phyloP scores from a whole-genome alignment of 2,329 filamentous ascomycete species.

The Ustulina deusta region DNA sequence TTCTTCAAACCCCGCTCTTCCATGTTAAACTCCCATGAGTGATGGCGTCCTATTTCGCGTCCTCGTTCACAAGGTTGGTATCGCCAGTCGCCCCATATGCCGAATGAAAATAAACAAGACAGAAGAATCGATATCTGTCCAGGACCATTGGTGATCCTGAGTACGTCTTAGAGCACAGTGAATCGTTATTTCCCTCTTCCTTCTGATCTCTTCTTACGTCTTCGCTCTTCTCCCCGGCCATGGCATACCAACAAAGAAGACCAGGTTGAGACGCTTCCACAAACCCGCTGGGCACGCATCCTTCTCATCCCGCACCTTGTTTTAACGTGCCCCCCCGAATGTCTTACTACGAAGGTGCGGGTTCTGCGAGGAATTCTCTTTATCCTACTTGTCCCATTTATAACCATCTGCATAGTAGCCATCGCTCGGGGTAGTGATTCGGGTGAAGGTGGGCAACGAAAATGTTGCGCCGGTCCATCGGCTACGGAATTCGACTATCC shows the following conservation, averaged over 20 bases:
- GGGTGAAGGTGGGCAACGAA: background rate
- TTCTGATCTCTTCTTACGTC: background rate
- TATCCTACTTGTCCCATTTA: background rate
- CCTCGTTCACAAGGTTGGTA: background rate
- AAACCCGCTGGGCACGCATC: background rate
- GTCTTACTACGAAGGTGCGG: background rate
- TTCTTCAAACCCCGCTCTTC: background rate
- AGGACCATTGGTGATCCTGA: background rate
- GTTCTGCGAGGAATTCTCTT: background rate
- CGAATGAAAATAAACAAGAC: background rate
- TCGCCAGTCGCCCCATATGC: background rate
- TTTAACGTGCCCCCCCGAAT: background rate
- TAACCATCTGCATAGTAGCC: background rate
- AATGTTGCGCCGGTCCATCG: background rate
- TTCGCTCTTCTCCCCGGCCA: background rate
- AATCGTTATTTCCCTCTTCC: too few species aligned
- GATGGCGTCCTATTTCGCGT: background rate
- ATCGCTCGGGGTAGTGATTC: background rate
- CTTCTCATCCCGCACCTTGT: background rate
- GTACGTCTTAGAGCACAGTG: background rate
- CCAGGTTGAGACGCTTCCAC: background rate
- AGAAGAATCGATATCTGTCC: background rate
- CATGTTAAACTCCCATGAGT: background rate
- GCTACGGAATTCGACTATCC: background rate
- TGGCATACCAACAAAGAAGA: background rate